phyloP scores from a whole-genome alignment of 257 asterid species.

The Petunia secreta region DNA sequence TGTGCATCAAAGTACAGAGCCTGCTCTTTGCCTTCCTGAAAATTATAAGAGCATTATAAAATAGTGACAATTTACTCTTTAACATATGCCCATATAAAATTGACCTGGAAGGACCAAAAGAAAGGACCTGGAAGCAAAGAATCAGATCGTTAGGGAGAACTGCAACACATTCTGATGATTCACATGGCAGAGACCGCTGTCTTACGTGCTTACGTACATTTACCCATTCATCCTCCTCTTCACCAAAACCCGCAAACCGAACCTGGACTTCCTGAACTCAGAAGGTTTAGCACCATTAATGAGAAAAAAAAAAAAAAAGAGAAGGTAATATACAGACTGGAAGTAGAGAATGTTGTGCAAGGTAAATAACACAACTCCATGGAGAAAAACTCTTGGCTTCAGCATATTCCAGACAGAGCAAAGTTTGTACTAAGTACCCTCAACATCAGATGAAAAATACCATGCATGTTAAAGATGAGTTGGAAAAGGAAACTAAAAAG shows the following conservation, averaged over 20 bases:
- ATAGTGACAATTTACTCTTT: background rate
- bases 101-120: slow-evolving; percentile 12
- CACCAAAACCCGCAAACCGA: slow-evolving; percentile 95
- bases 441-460: background rate
- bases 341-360: background rate
- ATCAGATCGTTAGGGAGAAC: slow-evolving; percentile 82
- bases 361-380: slow-evolving; percentile 16
- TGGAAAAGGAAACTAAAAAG: slow-evolving; percentile 6
- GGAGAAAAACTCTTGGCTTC: background rate
- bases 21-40: slow-evolving; percentile 98
- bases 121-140: slow-evolving; percentile 92
- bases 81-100: background rate
- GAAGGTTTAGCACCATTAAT: slow-evolving; percentile 13
- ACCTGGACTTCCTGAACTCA: slow-evolving; percentile 85
- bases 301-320: background rate
- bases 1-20: slow-evolving; percentile 97
- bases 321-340: background rate
- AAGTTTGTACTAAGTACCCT: slow-evolving; percentile 2
- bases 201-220: slow-evolving; percentile 77
- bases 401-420: slow-evolving; percentile 8
- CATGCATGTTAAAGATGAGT: background rate
- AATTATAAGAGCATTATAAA: slow-evolving; percentile 27
- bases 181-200: slow-evolving; percentile 96
- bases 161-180: slow-evolving; percentile 92
- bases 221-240: slow-evolving; percentile 98